phyloP scores from a whole-genome alignment of 1,284 basidiomycete genomes.

The Fereydounia khargensis region DNA sequence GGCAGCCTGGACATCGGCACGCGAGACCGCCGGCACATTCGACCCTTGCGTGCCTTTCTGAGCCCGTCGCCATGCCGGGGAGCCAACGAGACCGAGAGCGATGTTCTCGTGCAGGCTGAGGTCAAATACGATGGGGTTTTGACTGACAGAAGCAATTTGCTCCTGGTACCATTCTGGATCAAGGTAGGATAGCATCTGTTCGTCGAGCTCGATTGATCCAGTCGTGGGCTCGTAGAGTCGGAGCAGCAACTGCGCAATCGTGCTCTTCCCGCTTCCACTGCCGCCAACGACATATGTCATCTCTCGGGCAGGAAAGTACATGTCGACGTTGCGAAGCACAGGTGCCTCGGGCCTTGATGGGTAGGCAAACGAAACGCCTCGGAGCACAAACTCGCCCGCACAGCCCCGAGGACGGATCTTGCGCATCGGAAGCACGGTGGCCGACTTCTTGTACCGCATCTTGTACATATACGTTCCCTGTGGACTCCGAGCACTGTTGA shows the following conservation, averaged over 20 bases:
- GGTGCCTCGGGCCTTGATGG: conserved; percentile 71
- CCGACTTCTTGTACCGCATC: neutral
- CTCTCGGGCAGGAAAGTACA: conserved; percentile 76
- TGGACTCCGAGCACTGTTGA: conserved; percentile 3
- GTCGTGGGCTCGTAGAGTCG: conserved; percentile 67
- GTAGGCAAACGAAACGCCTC: conserved; percentile 77
- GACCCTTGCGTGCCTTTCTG: too few species aligned
- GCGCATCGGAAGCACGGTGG: conserved; percentile 15
- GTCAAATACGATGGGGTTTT: conserved; percentile 75
- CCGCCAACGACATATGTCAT: conserved; percentile 89
- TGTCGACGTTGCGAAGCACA: conserved; percentile 67
- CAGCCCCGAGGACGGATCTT: conserved; percentile 42
- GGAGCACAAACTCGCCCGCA: conserved; percentile 74
- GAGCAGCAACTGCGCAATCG: conserved; percentile 77
- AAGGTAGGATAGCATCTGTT: conserved; percentile 70
- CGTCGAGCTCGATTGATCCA: conserved; percentile 71
- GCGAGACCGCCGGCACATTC: neutral
- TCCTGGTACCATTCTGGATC: conserved; percentile 72
- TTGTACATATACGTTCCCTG: neutral
- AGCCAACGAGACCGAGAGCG: conserved; percentile 66
- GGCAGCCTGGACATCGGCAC: conserved; percentile 71
- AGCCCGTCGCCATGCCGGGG: conserved; percentile 22
- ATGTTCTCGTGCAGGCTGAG: conserved; percentile 84
- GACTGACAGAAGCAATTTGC: conserved; percentile 76
- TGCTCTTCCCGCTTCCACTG: conserved; percentile 90